Conservation (phyloP, 345 rosid genomes). For the Salix caprea region DNA sequence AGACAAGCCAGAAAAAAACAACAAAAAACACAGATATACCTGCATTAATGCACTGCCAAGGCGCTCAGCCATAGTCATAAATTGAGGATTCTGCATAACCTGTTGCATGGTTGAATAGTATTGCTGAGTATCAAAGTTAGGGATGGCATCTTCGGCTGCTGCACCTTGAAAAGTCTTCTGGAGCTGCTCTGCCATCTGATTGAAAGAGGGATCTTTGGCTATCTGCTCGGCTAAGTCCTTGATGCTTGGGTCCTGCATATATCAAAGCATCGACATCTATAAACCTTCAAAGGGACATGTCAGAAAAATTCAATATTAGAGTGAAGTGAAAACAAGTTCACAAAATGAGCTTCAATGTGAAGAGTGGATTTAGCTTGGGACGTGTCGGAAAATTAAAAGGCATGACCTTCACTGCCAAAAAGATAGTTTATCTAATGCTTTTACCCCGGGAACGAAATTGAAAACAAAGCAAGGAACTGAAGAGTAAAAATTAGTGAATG, state of each 20-base stretch:
- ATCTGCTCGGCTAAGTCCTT: constrained; percentile 91
- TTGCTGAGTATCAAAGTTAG: constrained; percentile 71
- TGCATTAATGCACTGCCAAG: constrained; percentile 87
- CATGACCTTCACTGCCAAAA: too few species aligned
- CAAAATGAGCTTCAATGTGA: background rate
- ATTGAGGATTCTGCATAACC: constrained; percentile 96
- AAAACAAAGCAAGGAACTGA: background rate
- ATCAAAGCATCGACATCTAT: background rate
- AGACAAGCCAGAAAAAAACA: background rate
- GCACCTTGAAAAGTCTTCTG: constrained; percentile 70
- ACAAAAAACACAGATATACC: constrained; percentile 31
- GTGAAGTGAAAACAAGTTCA: background rate
- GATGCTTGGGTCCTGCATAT: constrained; percentile 80
- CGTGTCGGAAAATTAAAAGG: too few species aligned
- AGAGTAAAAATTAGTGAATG: background rate
- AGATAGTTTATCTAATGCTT: background rate
- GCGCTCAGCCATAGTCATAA: constrained; percentile 91
- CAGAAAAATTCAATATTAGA: background rate
- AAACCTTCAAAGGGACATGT: background rate
- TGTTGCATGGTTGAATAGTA: constrained; percentile 84
- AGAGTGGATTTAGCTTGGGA: too few species aligned
- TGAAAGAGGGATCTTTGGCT: constrained; percentile 89
- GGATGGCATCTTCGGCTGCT: constrained; percentile 44
- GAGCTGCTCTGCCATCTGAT: constrained; percentile 94
- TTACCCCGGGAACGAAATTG: background rate